Evolutionary conservation across 768 basidiomycete species (phyloP), one percentile per base, ranked within the genome.

Genomic region (Tremella yokohamensis): DNA sequence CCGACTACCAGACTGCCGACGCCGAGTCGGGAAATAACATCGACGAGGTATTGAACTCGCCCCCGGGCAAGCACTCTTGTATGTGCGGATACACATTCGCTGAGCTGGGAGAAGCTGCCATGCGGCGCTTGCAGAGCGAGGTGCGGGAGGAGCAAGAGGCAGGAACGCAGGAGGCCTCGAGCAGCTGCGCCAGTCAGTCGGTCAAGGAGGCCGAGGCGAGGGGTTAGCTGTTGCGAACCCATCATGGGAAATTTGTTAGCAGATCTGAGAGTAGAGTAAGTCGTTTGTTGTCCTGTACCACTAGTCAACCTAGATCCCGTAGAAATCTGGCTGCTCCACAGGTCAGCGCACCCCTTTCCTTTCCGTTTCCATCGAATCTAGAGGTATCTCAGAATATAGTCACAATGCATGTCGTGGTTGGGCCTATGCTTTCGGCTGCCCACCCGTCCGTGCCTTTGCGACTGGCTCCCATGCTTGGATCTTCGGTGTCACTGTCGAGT

Each of bases 401-500:
- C 29, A 34, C 29, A 34, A 34, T 34, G 29, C 29, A 34, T 34
- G 29, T 34, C 29, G 29, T 34, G 29, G 4, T 34, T 11, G 11
- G n/a, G n/a, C n/a, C 11, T 34, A 34, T 34, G 29, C 29, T 34
- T 34, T 34, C 29, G 29, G 29, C 29, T 34, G 29, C 29, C 6
- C 4, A 4, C 29, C 29, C 29, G 29, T 34, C 29, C 29, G 29
- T 34, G 29, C 29, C 29, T 34, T 34, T 34, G 29, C 16, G 22
- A 44, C 40, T 16, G 16, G 56, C 61, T 89, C 82, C 93, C 93
- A 97, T 3, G 85, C 82, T 26, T 81, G 80, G 62, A 90, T 80
- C 79, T 96, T 96, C 16, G 90, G 87, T 48, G 81, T 82, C 29
- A 80, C 85, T 1, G 94, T 97, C 70, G 89, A 89, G 78, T 97